phyloP scores from a whole-genome alignment of 805 yeast species.

The Pichia occidentalis region DNA sequence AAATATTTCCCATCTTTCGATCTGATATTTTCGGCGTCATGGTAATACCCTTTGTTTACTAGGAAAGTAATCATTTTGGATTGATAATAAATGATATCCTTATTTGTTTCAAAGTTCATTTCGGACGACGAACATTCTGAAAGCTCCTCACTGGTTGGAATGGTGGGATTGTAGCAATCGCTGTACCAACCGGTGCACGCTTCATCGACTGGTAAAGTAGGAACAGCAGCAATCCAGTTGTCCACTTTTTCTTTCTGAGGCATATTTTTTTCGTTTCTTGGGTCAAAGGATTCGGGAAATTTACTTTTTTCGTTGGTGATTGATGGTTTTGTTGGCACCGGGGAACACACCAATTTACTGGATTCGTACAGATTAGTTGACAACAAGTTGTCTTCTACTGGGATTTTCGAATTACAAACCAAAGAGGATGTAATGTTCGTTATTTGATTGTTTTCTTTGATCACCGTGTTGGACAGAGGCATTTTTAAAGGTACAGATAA shows the following conservation, averaged over 20 bases:
- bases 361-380: no score
- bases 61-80: constrained; percentile 44
- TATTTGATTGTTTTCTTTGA: no score
- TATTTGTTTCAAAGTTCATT: constrained; percentile 34
- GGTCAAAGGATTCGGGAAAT: constrained; percentile 50
- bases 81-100: constrained; percentile 48
- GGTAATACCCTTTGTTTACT: constrained; percentile 34
- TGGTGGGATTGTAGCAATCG: constrained; percentile 46
- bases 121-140: no score
- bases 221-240: constrained; percentile 56
- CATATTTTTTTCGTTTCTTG: constrained; percentile 59
- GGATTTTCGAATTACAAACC: no score
- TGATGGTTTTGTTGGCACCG: no score
- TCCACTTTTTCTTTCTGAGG: constrained; percentile 58
- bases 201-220: constrained; percentile 31
- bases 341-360: no score
- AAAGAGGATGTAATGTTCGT: no score
- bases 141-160: constrained; percentile 30
- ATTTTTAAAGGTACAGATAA: no score
- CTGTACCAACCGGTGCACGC: constrained; percentile 27
- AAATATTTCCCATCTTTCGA: constrained; percentile 5
- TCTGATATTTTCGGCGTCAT: constrained; percentile 19
- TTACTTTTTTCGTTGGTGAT: background rate
- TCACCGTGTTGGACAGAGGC: no score
- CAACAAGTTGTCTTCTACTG: no score